Percentiles rank a stretch among this genome's conserved stretches.
Evolutionary conservation across 768 basidiomycete species (phyloP).

Genomic region (Mycena kentingensis): DNA sequence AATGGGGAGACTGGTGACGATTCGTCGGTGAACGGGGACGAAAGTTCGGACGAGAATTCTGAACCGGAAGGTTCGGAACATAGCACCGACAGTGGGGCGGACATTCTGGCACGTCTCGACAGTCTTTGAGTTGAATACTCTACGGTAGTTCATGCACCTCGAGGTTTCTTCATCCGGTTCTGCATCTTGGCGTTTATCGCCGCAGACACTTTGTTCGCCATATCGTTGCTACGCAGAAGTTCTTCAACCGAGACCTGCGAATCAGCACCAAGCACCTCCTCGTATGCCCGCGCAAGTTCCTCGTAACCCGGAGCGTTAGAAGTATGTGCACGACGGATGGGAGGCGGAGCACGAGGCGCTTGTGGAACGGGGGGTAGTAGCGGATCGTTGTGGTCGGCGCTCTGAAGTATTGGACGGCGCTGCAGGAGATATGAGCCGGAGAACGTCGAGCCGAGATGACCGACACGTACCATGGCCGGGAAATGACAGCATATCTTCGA

Average conservation of each 20-base stretch:
- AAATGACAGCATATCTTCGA: too few relatives aligned
- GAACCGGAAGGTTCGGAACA: too few relatives aligned
- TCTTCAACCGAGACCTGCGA: slow-evolving; percentile 55
- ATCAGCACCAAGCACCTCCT: slow-evolving; percentile 41
- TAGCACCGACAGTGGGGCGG: too few relatives aligned
- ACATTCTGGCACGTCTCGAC: too few relatives aligned
- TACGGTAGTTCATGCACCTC: too few relatives aligned
- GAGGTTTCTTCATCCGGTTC: slow-evolving; percentile 35
- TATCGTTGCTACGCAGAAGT: slow-evolving; percentile 45
- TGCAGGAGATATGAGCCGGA: background rate
- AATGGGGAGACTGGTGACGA: too few relatives aligned
- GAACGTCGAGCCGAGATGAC: too few relatives aligned
- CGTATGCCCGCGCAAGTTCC: slow-evolving; percentile 45
- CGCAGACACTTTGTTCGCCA: slow-evolving; percentile 49
- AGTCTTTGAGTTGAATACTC: too few relatives aligned
- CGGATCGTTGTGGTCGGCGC: slow-evolving; percentile 1
- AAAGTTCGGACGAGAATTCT: too few relatives aligned
- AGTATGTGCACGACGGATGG: slow-evolving; percentile 39
- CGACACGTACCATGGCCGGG: too few relatives aligned
- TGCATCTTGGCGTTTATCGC: slow-evolving; percentile 48
- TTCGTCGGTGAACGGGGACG: too few relatives aligned
- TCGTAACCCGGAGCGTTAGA: slow-evolving; percentile 44
- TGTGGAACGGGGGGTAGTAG: slow-evolving; percentile 15
- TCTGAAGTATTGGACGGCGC: background rate
- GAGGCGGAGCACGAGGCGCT: slow-evolving; percentile 9